Base-by-base conservation (phyloP, 768 basidiomycete genomes). In the Collybia mongolica region DNA sequence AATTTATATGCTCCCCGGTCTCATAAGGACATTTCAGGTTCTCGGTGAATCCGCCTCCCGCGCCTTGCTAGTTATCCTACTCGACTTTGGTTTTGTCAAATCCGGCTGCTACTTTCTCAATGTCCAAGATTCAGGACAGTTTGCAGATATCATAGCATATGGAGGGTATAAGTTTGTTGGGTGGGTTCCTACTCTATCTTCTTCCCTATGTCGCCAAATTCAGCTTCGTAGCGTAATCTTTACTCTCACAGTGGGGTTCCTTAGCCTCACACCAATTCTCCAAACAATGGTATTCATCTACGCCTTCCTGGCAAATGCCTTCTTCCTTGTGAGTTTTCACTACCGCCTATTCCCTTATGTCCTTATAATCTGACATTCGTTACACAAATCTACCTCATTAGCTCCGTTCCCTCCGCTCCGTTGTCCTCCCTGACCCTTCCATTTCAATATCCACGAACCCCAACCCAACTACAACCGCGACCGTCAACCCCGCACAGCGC, bases 161-260 rank as follows among this genome's bases (percentile, higher is more conserved):
- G 90, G 88, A 4, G 96, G 97, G 0, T 98, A 98, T 72, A 98
- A 99, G 64, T 98, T 99, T 60, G 91, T 98, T 23, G 96, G 93
- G 93, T 93, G 55, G 23, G 84, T 71, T 2, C 1, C 18, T n/a
- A 14, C 12, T 18, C 15, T 42, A 23, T 15, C 51, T 44, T 28
- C 45, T 28, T 28, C 12, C 24, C n/a, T 18, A 2, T 3, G 32
- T 14, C 5, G 14, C 45, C 14, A 11, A 35, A 15, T 2, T 38
- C 32, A 26, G 36, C 51, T 8, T 46, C 43, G 41, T 44, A 95
- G 94, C 1, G 91, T 98, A 36, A 95, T 97, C 57, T 68, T 87
- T 11, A 85, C 89, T 2, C 71, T 97, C n/a, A 65, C 90, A 1
- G 82, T 81, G 0, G 82, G 84, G 3, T 77, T 98, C 39, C 64